Percentiles rank a stretch among this genome's conserved stretches.
Conservation (phyloP, 202 grass and related monocot genomes). For the Alloteropsis angusta region DNA sequence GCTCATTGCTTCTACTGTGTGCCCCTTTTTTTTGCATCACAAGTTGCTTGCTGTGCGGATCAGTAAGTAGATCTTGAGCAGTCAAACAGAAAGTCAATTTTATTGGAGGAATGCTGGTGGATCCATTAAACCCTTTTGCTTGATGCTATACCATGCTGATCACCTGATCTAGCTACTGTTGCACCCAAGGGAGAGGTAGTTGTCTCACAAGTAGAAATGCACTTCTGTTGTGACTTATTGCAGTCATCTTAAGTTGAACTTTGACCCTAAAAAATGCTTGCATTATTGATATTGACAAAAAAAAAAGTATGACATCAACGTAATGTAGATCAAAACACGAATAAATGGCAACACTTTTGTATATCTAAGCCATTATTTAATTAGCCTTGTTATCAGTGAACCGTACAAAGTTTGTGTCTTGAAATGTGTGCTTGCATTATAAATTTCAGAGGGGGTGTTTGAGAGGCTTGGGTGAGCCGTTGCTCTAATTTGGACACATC, state of each 20-base stretch:
- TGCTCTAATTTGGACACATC: neutral
- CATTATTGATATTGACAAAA: neutral
- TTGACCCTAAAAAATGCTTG: neutral
- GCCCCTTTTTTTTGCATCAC: neutral
- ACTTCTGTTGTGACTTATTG: neutral
- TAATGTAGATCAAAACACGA: neutral
- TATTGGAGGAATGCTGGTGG: neutral
- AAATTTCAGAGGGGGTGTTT: neutral
- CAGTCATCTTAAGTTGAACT: neutral
- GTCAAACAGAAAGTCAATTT: neutral
- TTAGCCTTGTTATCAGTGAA: neutral
- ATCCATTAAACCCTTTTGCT: neutral
- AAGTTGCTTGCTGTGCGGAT: neutral
- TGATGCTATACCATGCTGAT: neutral
- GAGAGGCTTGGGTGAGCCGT: neutral
- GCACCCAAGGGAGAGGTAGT: neutral
- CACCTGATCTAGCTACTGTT: neutral
- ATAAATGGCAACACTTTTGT: neutral
- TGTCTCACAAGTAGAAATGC: neutral
- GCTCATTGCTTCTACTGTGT: neutral
- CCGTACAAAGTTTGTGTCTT: neutral
- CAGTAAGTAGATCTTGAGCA: neutral
- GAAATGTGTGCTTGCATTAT: neutral
- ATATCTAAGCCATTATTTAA: neutral
- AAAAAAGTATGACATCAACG: neutral